Conservation (phyloP, 768 basidiomycete species). For the Rubroboletus satanas region DNA sequence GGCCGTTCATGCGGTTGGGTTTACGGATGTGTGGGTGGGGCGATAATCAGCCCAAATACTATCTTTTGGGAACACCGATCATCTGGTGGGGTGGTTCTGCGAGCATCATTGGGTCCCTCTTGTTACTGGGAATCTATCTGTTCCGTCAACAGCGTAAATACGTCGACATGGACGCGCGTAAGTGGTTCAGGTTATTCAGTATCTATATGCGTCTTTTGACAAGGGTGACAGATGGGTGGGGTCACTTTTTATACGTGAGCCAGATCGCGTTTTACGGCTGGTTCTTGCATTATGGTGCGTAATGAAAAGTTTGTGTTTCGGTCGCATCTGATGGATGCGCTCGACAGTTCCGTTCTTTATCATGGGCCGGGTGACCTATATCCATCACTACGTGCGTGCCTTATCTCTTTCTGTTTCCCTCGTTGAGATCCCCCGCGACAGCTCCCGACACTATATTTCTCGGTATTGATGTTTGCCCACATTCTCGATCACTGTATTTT, state of each 20-base stretch:
- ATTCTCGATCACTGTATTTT: conserved; percentile 93
- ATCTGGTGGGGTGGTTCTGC: conserved; percentile 83
- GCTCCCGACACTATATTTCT: conserved; percentile 96
- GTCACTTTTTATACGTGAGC: conserved; percentile 87
- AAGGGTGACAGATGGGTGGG: conserved; percentile 71
- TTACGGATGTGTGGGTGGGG: conserved; percentile 98
- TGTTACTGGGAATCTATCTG: conserved; percentile 63
- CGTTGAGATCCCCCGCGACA: conserved; percentile 26
- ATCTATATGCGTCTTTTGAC: conserved; percentile 3
- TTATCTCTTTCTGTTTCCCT: not conserved
- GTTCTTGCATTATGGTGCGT: conserved; percentile 84
- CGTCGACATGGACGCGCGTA: conserved; percentile 84
- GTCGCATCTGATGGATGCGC: not conserved
- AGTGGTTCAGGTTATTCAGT: conserved; percentile 28
- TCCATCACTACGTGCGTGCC: conserved; percentile 87
- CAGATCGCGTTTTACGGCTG: conserved; percentile 92
- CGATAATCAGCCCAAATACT: conserved; percentile 83
- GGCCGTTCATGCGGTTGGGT: conserved; percentile 88
- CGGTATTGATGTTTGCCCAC: conserved; percentile 88
- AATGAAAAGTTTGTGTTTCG: not conserved
- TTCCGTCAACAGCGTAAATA: conserved; percentile 85
- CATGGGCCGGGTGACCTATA: conserved; percentile 96
- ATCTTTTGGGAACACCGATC: conserved; percentile 87
- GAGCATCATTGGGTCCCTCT: conserved; percentile 56
- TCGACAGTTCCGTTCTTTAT: conserved; percentile 86